These are phyloP conservation scores for Cornus florida DNA, from an alignment of 148 eudicot genomes.

Conservation along the genomic window DNA sequence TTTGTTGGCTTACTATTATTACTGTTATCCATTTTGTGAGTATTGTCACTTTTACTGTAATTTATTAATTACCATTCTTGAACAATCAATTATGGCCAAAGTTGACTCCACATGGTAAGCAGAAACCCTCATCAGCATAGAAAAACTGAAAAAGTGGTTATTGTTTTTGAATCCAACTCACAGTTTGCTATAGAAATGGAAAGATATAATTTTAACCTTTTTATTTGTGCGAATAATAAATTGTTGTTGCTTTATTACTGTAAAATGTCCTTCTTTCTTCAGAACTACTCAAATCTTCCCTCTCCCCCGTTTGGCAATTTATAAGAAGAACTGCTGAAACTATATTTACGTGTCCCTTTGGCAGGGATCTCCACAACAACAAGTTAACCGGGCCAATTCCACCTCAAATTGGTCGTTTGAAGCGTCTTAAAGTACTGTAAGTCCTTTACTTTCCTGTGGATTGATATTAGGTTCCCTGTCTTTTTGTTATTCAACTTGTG, in stretches of 20 bases:
- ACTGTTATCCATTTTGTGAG: background rate
- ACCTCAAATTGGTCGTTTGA: constrained; percentile 88
- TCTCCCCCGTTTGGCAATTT: too few relatives aligned
- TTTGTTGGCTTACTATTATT: background rate
- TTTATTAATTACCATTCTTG: background rate
- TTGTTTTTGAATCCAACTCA: background rate
- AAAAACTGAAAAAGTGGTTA: too few relatives aligned
- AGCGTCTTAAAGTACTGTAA: constrained; percentile 60
- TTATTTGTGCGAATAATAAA: too few relatives aligned
- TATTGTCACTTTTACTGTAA: background rate
- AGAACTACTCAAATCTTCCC: background rate
- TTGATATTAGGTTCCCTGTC: background rate
- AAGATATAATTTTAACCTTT: background rate
- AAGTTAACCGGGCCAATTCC: constrained; percentile 97
- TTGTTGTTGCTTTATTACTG: too few relatives aligned
- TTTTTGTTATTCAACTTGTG: background rate
- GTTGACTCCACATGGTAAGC: background rate
- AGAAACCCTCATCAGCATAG: too few relatives aligned
- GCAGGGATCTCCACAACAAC: constrained; percentile 96
- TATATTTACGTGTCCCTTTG: constrained; percentile 1
- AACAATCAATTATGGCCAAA: too few relatives aligned
- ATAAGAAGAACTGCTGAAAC: background rate
- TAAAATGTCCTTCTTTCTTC: background rate
- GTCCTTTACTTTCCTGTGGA: background rate
- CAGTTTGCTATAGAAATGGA: background rate